Evolutionary conservation across 2,329 filamentous ascomycete genomes (phyloP).

Genomic region (Aspergillus unguis): DNA sequence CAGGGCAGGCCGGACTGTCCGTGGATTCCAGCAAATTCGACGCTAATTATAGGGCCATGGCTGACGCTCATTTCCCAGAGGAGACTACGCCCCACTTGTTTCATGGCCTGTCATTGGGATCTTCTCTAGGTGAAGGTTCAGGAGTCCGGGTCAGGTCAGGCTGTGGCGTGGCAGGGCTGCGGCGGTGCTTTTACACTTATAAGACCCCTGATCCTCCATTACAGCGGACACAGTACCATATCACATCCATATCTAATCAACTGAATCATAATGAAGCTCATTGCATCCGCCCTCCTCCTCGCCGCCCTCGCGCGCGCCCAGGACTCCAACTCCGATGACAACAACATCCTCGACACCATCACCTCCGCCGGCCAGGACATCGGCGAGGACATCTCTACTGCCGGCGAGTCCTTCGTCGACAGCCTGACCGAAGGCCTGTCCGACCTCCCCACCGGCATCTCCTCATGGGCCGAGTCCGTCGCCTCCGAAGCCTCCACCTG

Average conservation of each 20-base stretch:
- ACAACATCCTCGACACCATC: conserved; percentile 9
- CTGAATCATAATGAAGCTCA: conserved; percentile 34
- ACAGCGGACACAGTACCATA: not conserved
- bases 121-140: not conserved
- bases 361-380: not conserved
- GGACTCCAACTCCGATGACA: not conserved
- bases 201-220: too few species aligned
- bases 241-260: too few species aligned
- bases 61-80: too few species aligned
- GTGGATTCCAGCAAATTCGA: not conserved
- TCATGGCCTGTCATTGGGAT: too few species aligned
- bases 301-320: conserved; percentile 17
- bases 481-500: conserved; percentile 14
- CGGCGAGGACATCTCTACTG: not conserved
- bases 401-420: not conserved
- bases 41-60: not conserved
- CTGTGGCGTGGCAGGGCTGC: not conserved
- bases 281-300: conserved; percentile 24
- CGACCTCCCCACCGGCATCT: conserved; percentile 15
- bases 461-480: conserved; percentile 10
- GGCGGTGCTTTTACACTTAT: too few species aligned
- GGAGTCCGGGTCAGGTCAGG: not conserved
- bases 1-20: too few species aligned
- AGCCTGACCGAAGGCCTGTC: conserved; percentile 5
- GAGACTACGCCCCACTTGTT: too few species aligned